Conservation (phyloP, 805 yeast species). For the Grigorovia yakushimaensis region DNA sequence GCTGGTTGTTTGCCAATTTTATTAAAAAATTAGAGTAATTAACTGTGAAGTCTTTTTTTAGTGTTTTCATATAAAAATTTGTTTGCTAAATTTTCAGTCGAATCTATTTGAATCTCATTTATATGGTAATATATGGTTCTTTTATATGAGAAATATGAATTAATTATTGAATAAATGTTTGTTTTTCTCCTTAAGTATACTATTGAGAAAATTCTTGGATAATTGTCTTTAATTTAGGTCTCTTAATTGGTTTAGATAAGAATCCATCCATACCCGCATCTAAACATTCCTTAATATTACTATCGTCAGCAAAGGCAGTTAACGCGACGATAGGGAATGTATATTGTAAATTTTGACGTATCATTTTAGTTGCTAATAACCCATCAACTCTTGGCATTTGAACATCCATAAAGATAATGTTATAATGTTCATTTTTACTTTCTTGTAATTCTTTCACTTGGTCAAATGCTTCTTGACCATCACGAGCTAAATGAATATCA, state of each 20-base stretch:
- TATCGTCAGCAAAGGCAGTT: conserved; percentile 91
- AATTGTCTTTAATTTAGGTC: conserved; percentile 55
- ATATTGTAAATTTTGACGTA: conserved; percentile 53
- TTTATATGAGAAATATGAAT: background rate
- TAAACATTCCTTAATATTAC: conserved; percentile 76
- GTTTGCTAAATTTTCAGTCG: no score
- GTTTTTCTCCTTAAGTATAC: background rate
- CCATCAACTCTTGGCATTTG: conserved; percentile 97
- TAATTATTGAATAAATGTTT: background rate
- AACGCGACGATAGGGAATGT: conserved; percentile 79
- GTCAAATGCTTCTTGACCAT: conserved; percentile 83
- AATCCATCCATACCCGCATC: conserved; percentile 92
- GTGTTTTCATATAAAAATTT: no score
- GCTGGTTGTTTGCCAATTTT: no score
- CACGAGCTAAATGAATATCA: conserved; percentile 69
- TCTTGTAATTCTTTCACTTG: conserved; percentile 41
- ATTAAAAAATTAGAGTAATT: no score
- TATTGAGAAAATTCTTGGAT: conserved; percentile 27
- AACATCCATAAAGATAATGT: conserved; percentile 89
- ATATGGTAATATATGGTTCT: background rate
- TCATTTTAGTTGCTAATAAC: conserved; percentile 64
- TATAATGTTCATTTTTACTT: conserved; percentile 39
- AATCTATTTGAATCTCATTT: no score
- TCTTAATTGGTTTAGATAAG: conserved; percentile 76
- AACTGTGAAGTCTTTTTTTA: no score